Base-by-base conservation (phyloP, 169 alveolate species). In the Toxoplasma gondii region DNA sequence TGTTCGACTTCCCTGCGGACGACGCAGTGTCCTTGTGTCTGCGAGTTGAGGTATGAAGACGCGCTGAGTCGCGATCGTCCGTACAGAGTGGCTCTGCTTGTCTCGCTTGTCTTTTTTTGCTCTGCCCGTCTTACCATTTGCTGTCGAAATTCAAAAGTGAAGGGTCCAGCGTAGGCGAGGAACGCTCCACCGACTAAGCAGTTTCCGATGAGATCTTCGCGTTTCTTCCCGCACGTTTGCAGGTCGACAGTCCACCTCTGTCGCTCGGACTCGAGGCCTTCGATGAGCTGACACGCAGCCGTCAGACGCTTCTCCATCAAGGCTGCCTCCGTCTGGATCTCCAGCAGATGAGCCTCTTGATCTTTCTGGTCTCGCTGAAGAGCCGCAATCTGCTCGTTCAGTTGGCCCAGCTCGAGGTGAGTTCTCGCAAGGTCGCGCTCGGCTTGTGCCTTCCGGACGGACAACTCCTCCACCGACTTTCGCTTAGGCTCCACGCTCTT, bases 151-250 rank as follows among this genome's bases (percentile, higher is more conserved):
- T 97, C 98, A 87, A 96, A 97, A 92, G 97, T 97, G 96, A 98
- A 98, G 1, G 99, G 98, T 24, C 99, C 99, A 43, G 99, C 97
- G 88, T 98, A 98, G 45, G 98, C 97, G 84, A 98, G 97, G 95
- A 98, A 98, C 82, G 98, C 98, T 38, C 98, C 97, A 24, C 98
- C 98, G 39, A 97, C 78, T 67, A 98, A 92, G 95, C 99, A 98
- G 95, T 98, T 99, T 12, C 99, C 99, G 39, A 98, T 97, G 45
- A 98, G 97, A 94, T 97, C 96, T 45, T 90, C 96, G 90, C 97
- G 97, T 82, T 96, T 98, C 41, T 96, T 97, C 9, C 97, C 97
- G 88, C 97, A 95, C 84, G 94, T 93, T 44, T 96, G 97, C 84
- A 96, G 96, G 88, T 98, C 99, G 84, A 88, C 95, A 16, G 98